These are phyloP conservation scores for Kodamaea ohmeri DNA, from an alignment of 1,139 yeast genomes.

Conservation along the genomic window DNA sequence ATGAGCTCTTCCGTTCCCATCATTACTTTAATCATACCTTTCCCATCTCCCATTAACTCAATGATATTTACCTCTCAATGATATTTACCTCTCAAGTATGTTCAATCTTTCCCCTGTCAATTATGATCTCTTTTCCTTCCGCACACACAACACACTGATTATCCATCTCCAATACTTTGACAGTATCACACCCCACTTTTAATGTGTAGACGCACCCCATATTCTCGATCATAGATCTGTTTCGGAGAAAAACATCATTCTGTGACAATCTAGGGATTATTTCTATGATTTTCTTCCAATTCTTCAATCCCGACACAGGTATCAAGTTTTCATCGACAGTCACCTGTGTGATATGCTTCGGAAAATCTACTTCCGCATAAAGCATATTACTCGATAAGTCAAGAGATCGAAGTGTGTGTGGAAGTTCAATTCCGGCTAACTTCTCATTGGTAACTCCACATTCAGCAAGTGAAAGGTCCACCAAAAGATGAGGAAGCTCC, in stretches of 20 bases:
- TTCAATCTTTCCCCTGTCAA: no score
- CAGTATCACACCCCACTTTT: not conserved
- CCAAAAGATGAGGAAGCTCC: conserved; percentile 2
- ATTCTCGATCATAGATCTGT: not conserved
- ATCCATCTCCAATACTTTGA: not conserved
- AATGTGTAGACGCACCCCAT: not conserved
- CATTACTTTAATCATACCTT: no score
- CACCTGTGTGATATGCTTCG: not conserved
- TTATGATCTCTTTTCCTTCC: no score
- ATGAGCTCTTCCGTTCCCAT: no score
- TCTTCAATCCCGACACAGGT: not conserved
- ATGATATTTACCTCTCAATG: no score
- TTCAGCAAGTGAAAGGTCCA: conserved; percentile 1
- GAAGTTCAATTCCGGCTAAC: not conserved
- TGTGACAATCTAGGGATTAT: not conserved
- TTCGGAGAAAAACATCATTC: not conserved
- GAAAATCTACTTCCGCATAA: not conserved
- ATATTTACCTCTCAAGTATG: no score
- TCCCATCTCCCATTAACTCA: no score
- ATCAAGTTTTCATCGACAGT: not conserved
- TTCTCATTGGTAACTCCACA: not conserved
- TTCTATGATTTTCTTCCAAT: not conserved
- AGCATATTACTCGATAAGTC: not conserved
- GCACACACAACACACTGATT: not conserved
- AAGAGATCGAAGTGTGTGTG: not conserved